These are phyloP conservation scores for Lactarius pseudohatsudake DNA, from an alignment of 768 basidiomycete genomes.

Conservation along the genomic window DNA sequence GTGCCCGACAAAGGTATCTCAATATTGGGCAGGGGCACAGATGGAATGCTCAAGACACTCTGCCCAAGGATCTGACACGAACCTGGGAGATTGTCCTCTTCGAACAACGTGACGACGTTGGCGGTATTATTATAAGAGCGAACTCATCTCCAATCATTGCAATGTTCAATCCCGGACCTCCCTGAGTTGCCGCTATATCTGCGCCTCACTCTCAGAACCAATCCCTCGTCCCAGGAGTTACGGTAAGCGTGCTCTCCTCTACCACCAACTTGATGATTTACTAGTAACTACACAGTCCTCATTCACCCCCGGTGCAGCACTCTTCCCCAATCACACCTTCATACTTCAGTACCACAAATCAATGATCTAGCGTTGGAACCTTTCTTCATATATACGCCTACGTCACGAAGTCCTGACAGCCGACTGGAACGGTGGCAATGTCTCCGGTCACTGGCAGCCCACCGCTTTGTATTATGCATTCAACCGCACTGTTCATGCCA, in stretches of 20 bases:
- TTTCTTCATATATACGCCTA: slow-evolving; percentile 43
- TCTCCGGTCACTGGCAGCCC: neutral
- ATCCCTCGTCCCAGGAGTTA: slow-evolving; percentile 50
- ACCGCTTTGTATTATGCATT: slow-evolving; percentile 32
- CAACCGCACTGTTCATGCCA: slow-evolving; percentile 36
- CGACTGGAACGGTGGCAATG: slow-evolving; percentile 42
- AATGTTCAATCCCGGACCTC: neutral
- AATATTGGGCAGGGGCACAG: slow-evolving; percentile 51
- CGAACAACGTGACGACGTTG: slow-evolving; percentile 47
- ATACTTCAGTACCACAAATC: slow-evolving; percentile 49
- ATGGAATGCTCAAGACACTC: slow-evolving; percentile 32
- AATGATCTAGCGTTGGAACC: slow-evolving; percentile 42
- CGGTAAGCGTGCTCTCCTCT: neutral
- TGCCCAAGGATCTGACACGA: slow-evolving; percentile 42
- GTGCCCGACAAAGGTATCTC: slow-evolving; percentile 46
- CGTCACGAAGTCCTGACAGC: slow-evolving; percentile 46
- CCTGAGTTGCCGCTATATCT: slow-evolving; percentile 42
- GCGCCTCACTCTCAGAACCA: slow-evolving; percentile 52
- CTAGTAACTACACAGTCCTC: slow-evolving; percentile 52
- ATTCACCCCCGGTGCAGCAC: slow-evolving; percentile 49
- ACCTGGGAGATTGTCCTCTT: slow-evolving; percentile 51
- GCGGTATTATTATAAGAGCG: slow-evolving; percentile 52
- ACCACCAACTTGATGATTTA: slow-evolving; percentile 30
- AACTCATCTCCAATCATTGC: neutral
- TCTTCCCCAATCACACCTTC: slow-evolving; percentile 50